Percentiles rank a stretch among this genome's conserved stretches.
Conservation (phyloP, 1,284 basidiomycete species). For the Rhodotorula sp. region DNA sequence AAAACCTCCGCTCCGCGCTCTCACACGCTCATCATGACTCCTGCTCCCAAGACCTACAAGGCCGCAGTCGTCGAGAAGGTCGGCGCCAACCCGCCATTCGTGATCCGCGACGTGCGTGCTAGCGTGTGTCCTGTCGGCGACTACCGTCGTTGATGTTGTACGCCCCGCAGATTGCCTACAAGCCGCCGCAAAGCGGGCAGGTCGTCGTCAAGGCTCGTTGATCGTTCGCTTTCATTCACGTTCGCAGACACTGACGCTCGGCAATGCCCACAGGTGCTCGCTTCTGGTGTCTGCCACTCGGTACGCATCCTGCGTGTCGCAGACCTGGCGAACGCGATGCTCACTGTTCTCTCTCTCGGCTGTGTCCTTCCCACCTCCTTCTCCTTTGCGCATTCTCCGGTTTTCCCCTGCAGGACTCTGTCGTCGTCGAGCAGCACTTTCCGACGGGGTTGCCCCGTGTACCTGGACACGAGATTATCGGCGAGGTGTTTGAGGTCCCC, state of each 20-base stretch:
- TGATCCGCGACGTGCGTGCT: slow-evolving; percentile 40
- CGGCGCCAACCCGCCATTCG: slow-evolving; percentile 26
- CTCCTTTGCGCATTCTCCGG: too few species aligned
- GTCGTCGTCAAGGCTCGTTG: slow-evolving; percentile 51
- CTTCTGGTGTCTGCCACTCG: slow-evolving; percentile 27
- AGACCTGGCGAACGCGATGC: too few species aligned
- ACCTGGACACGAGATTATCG: slow-evolving; percentile 34
- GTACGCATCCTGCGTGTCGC: neutral
- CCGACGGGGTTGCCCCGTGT: slow-evolving; percentile 19
- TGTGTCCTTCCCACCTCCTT: neutral
- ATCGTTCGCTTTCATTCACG: too few species aligned
- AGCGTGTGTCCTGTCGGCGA: too few species aligned
- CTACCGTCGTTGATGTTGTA: too few species aligned
- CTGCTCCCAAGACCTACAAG: slow-evolving; percentile 49
- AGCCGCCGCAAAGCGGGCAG: slow-evolving; percentile 49
- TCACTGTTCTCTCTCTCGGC: too few species aligned
- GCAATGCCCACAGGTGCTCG: slow-evolving; percentile 18
- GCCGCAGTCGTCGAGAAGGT: slow-evolving; percentile 43
- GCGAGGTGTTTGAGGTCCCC: slow-evolving; percentile 30
- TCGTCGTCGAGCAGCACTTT: slow-evolving; percentile 19
- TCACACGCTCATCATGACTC: neutral
- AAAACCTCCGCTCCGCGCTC: too few species aligned
- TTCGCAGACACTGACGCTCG: too few species aligned
- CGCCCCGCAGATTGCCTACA: slow-evolving; percentile 45
- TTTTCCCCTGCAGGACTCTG: neutral